These are phyloP conservation scores for Fusarium coicis DNA, from an alignment of 2,329 filamentous ascomycete species.

Conservation along the genomic window DNA sequence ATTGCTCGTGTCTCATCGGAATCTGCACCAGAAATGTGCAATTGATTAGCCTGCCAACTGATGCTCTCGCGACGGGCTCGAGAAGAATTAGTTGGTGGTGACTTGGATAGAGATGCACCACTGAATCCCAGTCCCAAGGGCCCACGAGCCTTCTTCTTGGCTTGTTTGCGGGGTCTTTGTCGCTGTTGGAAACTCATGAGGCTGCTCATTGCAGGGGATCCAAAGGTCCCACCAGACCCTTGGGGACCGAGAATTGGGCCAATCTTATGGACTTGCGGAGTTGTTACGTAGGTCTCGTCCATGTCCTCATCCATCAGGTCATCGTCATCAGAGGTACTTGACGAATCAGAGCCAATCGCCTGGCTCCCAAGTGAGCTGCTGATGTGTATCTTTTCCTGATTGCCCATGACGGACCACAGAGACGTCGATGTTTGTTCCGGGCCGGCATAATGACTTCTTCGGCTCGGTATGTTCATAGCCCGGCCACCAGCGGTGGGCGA, in stretches of 20 bases:
- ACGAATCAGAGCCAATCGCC: slow-evolving; percentile 78
- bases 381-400: slow-evolving; percentile 75
- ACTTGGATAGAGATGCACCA: slow-evolving; percentile 69
- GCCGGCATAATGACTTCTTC: slow-evolving; percentile 61
- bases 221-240: slow-evolving; percentile 69
- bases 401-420: slow-evolving; percentile 76
- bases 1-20: slow-evolving; percentile 75
- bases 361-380: slow-evolving; percentile 85
- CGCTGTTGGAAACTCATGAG: slow-evolving; percentile 86
- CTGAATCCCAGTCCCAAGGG: slow-evolving; percentile 63
- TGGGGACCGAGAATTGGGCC: slow-evolving; percentile 57
- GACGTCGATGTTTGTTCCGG: slow-evolving; percentile 75
- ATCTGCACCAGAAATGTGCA: slow-evolving; percentile 82
- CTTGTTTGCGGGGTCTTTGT: slow-evolving; percentile 76
- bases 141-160: slow-evolving; percentile 65
- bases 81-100: slow-evolving; percentile 70
- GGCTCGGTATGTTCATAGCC: slow-evolving; percentile 70
- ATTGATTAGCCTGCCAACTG: slow-evolving; percentile 87
- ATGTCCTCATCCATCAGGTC: slow-evolving; percentile 78
- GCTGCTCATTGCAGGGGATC: slow-evolving; percentile 78
- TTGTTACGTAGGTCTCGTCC: slow-evolving; percentile 84
- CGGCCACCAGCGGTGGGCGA: slow-evolving; percentile 83
- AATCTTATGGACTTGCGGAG: slow-evolving; percentile 78
- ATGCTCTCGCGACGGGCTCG: slow-evolving; percentile 84
- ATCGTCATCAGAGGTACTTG: slow-evolving; percentile 77